Evolutionary conservation across 208 protist species (phyloP), one percentile per base, ranked within the genome.

Genomic region (Leishmania guyanensis): DNA sequence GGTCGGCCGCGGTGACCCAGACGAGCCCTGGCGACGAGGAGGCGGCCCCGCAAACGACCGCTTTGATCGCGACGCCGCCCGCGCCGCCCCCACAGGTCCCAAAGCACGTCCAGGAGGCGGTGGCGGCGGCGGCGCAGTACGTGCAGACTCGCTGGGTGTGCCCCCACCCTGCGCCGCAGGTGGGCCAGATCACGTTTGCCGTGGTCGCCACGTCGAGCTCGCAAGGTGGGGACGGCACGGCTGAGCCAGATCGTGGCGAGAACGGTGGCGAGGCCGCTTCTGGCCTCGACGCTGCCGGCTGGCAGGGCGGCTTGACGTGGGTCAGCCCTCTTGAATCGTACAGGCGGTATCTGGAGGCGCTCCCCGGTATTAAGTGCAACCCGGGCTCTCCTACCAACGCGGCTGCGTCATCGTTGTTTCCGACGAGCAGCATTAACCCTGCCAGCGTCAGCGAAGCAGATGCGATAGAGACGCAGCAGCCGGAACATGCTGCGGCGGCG

Each of bases 71-170:
- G n/a, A 51, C 75, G 29, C 17, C 75, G 62, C 0, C 22, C 1
- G 75, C 4, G 36, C 50, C 76, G 14, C 17, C 76, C 8, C 20
- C 26, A 4, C 39, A 14, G 62, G 54, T 64, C 56, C 53, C 53
- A 2, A 48, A 29, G 9, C 16, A 46, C 2, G 65, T 77, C n/a
- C 76, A 76, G 65, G 48, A 20, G 0, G 64, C 60, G 17, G 54
- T 82, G 6, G 77, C 70, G 54, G 73, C 82, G 22, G 75, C 78
- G 5, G 78, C 77, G 50, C 72, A 51, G 46, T 82, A 80, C 66
- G 48, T 79, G 5, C 78, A 80, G 74, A 68, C 60, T 56, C 82
- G 69, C 53, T 86, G 82, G 33, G 9, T 53, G 22, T 77, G 81
- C 69, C 26, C 36, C 16, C 43, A 62, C 58, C 2, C 64, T 53